Percentiles rank a stretch among this genome's conserved stretches.
Conservation (phyloP, 805 yeast genomes). For the Phaffomyces opuntiae region DNA sequence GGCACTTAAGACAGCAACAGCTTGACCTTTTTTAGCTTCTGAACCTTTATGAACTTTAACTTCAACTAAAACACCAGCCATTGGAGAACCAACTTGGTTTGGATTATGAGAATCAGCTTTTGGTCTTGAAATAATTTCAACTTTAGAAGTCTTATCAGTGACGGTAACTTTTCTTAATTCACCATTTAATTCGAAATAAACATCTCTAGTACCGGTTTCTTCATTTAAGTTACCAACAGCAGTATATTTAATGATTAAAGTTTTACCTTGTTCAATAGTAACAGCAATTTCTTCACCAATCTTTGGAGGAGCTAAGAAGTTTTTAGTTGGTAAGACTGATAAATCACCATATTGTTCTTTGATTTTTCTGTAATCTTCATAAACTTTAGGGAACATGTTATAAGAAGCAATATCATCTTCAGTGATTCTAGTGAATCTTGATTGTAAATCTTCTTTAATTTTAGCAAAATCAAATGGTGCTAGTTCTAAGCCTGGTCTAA, state of each 20-base stretch:
- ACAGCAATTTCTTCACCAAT: slow-evolving; percentile 85
- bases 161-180: slow-evolving; percentile 94
- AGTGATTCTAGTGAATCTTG: slow-evolving; percentile 72
- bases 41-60: slow-evolving; percentile 83
- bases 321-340: slow-evolving; percentile 88
- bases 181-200: slow-evolving; percentile 96
- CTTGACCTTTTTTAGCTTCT: slow-evolving; percentile 93
- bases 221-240: slow-evolving; percentile 86
- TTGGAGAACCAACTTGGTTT: slow-evolving; percentile 95
- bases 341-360: slow-evolving; percentile 83
- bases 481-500: slow-evolving; percentile 88
- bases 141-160: slow-evolving; percentile 79
- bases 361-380: slow-evolving; percentile 73
- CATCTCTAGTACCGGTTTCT: slow-evolving; percentile 89
- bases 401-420: slow-evolving; percentile 93
- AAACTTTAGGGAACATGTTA: slow-evolving; percentile 97
- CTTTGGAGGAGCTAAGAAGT: slow-evolving; percentile 81
- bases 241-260: slow-evolving; percentile 80
- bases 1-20: slow-evolving; percentile 88
- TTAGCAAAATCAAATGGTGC: slow-evolving; percentile 74
- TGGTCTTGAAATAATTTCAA: slow-evolving; percentile 79
- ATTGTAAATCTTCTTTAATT: slow-evolving; percentile 64
- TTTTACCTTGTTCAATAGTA: slow-evolving; percentile 92
- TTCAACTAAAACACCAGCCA: slow-evolving; percentile 98
- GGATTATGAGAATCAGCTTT: slow-evolving; percentile 87